Conservation (phyloP, 305 asterid species). For the Andrographis paniculata region DNA sequence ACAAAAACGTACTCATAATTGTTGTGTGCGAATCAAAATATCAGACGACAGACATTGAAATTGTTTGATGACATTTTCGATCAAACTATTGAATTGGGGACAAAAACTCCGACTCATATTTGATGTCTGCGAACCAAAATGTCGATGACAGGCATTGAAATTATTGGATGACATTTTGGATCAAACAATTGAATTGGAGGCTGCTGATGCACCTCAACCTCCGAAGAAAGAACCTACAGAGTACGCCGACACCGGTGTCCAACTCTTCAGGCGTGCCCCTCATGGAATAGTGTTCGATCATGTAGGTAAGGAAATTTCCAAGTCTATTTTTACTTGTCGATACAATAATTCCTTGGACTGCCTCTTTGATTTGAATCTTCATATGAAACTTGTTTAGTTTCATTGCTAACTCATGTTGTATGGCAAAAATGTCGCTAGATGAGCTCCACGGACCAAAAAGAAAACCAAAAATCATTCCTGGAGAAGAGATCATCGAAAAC, state of each 20-base stretch:
- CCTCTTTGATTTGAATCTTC: background rate
- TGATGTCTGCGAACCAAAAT: background rate
- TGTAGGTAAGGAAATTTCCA: constrained; percentile 30
- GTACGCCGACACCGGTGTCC: constrained; percentile 46
- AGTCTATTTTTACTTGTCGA: background rate
- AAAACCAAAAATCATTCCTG: constrained; percentile 66
- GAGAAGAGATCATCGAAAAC: constrained; percentile 54
- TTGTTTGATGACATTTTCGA: too few species aligned
- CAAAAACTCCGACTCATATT: background rate
- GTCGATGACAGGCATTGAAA: constrained; percentile 51
- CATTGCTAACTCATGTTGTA: background rate
- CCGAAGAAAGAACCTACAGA: constrained; percentile 26
- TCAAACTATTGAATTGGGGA: too few species aligned
- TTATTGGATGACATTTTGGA: constrained; percentile 50
- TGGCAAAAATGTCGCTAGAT: constrained; percentile 24
- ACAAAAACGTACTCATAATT: too few species aligned
- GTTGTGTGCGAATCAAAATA: too few species aligned
- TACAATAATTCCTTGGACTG: background rate
- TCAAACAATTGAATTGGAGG: constrained; percentile 48
- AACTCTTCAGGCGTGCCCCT: constrained; percentile 69
- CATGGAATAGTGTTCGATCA: constrained; percentile 61
- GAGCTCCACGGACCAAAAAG: constrained; percentile 50
- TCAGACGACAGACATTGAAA: background rate
- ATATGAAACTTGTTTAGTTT: background rate
- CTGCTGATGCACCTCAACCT: constrained; percentile 19